These are phyloP conservation scores for Plasmodium blacklocki DNA, from an alignment of 169 alveolate genomes.

Conservation along the genomic window DNA sequence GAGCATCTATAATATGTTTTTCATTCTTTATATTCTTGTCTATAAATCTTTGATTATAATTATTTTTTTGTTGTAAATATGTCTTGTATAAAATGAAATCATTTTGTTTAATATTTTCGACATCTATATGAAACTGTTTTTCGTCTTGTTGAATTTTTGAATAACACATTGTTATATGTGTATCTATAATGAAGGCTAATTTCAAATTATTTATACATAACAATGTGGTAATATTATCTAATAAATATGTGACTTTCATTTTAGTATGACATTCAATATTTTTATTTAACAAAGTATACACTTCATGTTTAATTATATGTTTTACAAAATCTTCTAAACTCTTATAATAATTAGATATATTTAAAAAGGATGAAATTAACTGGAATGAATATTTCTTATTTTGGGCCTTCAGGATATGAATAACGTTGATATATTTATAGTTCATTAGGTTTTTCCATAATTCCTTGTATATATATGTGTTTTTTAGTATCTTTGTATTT, in stretches of 20 bases:
- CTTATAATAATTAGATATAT: constrained; percentile 42
- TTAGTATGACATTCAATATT: constrained; percentile 60
- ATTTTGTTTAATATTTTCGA: not conserved
- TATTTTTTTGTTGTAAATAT: constrained; percentile 12
- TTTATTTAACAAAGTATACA: constrained; percentile 47
- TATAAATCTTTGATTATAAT: not conserved
- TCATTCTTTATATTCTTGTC: not conserved
- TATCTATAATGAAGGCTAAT: constrained; percentile 15
- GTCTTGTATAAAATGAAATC: not conserved
- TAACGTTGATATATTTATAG: constrained; percentile 70
- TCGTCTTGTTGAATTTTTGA: constrained; percentile 15
- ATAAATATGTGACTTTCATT: constrained; percentile 52
- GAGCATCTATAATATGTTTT: not conserved
- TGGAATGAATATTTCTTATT: constrained; percentile 10
- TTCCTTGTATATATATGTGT: constrained; percentile 46
- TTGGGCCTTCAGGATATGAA: constrained; percentile 40
- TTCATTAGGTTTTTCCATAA: constrained; percentile 52
- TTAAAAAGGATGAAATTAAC: constrained; percentile 32
- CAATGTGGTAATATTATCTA: constrained; percentile 44
- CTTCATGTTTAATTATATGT: constrained; percentile 67
- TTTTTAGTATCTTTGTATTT: not conserved
- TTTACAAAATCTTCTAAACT: constrained; percentile 52
- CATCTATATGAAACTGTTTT: not conserved
- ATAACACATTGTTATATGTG: constrained; percentile 31
- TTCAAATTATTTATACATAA: constrained; percentile 27